These are phyloP conservation scores for Penicillium simplicissimum DNA, from an alignment of 495 filamentous ascomycete genomes.

Conservation along the genomic window DNA sequence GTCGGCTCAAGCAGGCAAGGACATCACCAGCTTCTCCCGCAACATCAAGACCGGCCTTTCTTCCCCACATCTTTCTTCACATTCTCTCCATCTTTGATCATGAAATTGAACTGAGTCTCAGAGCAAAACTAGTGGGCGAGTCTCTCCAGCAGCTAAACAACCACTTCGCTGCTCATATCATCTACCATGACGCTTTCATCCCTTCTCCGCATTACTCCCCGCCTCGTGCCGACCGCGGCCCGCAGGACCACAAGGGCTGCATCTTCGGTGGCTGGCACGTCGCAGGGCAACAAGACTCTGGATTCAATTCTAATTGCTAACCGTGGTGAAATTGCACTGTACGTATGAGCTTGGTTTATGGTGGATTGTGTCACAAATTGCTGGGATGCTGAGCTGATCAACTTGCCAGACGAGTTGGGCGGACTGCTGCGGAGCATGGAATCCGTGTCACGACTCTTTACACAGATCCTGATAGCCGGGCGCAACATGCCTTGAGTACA, in stretches of 20 bases:
- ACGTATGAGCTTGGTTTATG: constrained; percentile 20
- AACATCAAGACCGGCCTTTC: constrained; percentile 15
- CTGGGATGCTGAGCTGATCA: constrained; percentile 6
- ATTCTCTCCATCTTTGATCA: constrained; percentile 19
- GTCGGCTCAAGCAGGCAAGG: constrained; percentile 38
- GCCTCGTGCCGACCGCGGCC: constrained; percentile 38
- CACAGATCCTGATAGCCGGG: constrained; percentile 83
- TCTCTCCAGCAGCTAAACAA: constrained; percentile 9
- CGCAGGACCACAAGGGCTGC: constrained; percentile 38
- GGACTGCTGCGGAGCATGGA: constrained; percentile 82
- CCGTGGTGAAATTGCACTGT: constrained; percentile 93
- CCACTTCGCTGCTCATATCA: constrained; percentile 10
- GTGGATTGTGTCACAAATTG: background rate
- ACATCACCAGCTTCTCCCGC: constrained; percentile 9
- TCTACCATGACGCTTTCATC: constrained; percentile 45
- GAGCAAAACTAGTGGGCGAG: constrained; percentile 1
- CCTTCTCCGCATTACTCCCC: constrained; percentile 49
- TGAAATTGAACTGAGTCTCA: constrained; percentile 18
- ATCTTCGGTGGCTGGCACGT: constrained; percentile 33
- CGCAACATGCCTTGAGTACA: constrained; percentile 86
- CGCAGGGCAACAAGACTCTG: constrained; percentile 50
- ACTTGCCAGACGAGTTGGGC: constrained; percentile 67
- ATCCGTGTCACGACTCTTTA: constrained; percentile 94
- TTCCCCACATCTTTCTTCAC: constrained; percentile 7
- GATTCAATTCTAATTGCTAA: constrained; percentile 94